Base-by-base conservation (phyloP, 345 rosid species). In the Populus alba region DNA sequence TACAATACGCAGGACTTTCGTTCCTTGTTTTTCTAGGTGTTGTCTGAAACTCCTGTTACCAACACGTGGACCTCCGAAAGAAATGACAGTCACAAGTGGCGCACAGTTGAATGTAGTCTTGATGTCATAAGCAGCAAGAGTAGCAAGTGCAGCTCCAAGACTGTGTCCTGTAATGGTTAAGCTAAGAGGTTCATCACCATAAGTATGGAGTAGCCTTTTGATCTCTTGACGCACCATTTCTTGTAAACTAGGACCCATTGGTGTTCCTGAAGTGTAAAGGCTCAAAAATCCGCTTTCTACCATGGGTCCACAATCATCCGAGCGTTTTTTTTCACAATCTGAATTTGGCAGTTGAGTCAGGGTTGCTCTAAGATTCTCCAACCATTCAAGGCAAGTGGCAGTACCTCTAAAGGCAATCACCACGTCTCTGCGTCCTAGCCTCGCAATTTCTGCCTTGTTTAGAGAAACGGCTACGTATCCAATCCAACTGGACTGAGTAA, bases 1-100 rank as follows among this genome's bases (percentile, higher is more conserved):
- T 23, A 95, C 99, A 61, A 95, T 95, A 20, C 98, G 81, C 17
- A 95, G 53, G 0, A 93, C 92, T 80, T 87, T 92, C 0, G 90
- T 88, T 77, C 97, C 99, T 68, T 88, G 91, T 67, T 81, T 83
- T 78, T 95, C 99, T 39, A 95, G 85, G 3, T 79, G 78, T 23
- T 74, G 82, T 11, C 96, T 75, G 80, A 95, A 94, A 73, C 89
- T 83, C 75, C 82, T 76, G 87, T 95, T 90, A 2, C 99, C 99
- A 4, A 95, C 97, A 13, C 97, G 93, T 11, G 99, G 99, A 51
- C 97, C 97, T 3, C 97, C 99, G 55, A 95, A 95, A 7, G 99
- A 95, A 68, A 95, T 82, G 7, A 95, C 99, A 2, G 99, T 91
- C 22, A 91, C 94, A 75, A 89, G 78, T 0, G 98, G 93, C 12